Conservation (phyloP, 192 early-diverging fungal species). For the Umbelopsis ramanniana region DNA sequence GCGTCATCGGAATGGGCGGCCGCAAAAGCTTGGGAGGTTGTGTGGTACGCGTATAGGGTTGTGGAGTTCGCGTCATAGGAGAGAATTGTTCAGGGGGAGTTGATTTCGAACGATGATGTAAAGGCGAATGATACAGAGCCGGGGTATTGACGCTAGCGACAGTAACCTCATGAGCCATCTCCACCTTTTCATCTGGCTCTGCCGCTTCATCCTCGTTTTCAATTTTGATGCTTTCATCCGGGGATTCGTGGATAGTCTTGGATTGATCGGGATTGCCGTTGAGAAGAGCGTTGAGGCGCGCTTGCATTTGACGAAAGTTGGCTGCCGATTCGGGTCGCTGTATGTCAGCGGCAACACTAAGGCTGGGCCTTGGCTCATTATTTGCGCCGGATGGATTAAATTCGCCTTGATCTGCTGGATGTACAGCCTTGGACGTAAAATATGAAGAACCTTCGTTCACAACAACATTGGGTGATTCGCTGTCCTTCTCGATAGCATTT, state of each 20-base stretch:
- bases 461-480: background rate
- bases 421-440: background rate
- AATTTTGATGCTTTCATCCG: background rate
- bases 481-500: background rate
- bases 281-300: background rate
- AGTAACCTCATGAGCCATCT: background rate
- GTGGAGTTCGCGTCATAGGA: background rate
- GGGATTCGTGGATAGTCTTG: background rate
- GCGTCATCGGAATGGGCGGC: background rate
- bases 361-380: background rate
- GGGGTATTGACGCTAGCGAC: background rate
- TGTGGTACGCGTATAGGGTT: background rate
- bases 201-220: conserved; percentile 12
- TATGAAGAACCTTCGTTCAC: background rate
- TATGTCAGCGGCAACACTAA: background rate
- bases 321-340: background rate
- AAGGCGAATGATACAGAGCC: background rate
- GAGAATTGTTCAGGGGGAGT: background rate
- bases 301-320: conserved; percentile 7
- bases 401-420: background rate
- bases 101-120: conserved; percentile 8
- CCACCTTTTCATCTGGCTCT: conserved; percentile 10
- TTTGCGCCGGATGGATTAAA: background rate
- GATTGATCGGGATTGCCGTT: background rate
- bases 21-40: background rate